Conservation (phyloP, 805 yeast genomes). For the Yamadazyma endophytica region DNA sequence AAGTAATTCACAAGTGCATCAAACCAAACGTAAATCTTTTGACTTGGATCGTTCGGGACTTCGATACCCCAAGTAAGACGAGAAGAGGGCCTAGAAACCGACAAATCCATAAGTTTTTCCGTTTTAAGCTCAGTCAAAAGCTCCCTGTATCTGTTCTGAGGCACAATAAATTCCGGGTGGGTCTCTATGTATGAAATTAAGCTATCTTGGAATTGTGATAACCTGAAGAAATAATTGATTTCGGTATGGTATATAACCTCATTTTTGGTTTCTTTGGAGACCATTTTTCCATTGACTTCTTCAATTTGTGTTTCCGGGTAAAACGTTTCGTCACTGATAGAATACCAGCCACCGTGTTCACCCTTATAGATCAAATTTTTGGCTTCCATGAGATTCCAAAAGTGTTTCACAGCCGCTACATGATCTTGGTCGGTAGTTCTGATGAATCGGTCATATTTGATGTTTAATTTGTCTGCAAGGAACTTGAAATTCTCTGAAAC, state of each 20-base stretch:
- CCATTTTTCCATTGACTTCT: slow-evolving; percentile 31
- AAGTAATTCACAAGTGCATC: slow-evolving; percentile 88
- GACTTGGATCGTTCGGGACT: slow-evolving; percentile 77
- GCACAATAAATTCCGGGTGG: slow-evolving; percentile 62
- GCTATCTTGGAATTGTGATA: slow-evolving; percentile 54
- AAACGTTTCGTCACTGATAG: slow-evolving; percentile 90
- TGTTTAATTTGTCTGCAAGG: slow-evolving; percentile 55
- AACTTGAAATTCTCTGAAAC: slow-evolving; percentile 60
- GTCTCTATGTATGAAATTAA: slow-evolving; percentile 47
- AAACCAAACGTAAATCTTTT: slow-evolving; percentile 92
- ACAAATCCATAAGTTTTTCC: slow-evolving; percentile 56
- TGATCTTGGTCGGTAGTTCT: slow-evolving; percentile 90
- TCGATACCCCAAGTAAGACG: slow-evolving; percentile 86
- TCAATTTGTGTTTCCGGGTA: slow-evolving; percentile 78
- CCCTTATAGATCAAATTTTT: slow-evolving; percentile 78
- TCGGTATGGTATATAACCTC: slow-evolving; percentile 76
- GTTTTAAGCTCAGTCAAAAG: slow-evolving; percentile 55
- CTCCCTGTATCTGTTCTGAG: slow-evolving; percentile 50
- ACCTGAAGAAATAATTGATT: slow-evolving; percentile 78
- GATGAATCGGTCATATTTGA: slow-evolving; percentile 71
- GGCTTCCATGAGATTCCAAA: slow-evolving; percentile 63
- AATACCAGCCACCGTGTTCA: slow-evolving; percentile 90
- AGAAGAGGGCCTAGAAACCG: slow-evolving; percentile 80
- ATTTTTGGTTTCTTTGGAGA: slow-evolving; percentile 66
- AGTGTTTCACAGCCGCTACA: slow-evolving; percentile 50